Conservation (phyloP, 495 filamentous ascomycete species). For the Podospora australis region DNA sequence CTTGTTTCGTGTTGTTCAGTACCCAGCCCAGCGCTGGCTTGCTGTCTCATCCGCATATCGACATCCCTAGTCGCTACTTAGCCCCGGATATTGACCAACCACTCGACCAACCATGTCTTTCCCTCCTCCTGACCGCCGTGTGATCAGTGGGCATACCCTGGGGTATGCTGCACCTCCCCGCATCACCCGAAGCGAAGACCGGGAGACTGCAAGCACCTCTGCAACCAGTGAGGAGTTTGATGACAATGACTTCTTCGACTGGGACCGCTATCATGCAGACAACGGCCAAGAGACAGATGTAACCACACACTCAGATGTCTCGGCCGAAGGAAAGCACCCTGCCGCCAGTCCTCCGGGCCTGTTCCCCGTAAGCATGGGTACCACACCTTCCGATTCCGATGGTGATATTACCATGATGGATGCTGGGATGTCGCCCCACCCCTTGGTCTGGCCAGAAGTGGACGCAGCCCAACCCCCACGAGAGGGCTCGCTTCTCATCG, state of each 20-base stretch:
- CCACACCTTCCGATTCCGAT: constrained; percentile 5
- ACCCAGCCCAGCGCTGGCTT: constrained; percentile 7
- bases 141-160: neutral
- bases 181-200: constrained; percentile 1
- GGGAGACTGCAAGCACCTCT: constrained; percentile 9
- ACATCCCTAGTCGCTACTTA: constrained; percentile 8
- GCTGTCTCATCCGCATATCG: constrained; percentile 15
- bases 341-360: constrained; percentile 6
- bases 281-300: constrained; percentile 10
- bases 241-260: constrained; percentile 17
- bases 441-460: constrained; percentile 13
- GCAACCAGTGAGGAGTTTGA: constrained; percentile 2
- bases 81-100: constrained; percentile 3
- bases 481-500: neutral
- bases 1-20: constrained; percentile 12
- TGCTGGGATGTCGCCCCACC: constrained; percentile 5
- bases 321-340: constrained; percentile 7
- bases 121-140: constrained; percentile 5
- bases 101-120: constrained; percentile 18
- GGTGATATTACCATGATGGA: constrained; percentile 20
- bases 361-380: neutral
- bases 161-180: constrained; percentile 2
- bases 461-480: constrained; percentile 3
- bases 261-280: constrained; percentile 1
- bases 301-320: constrained; percentile 14